Conservation (phyloP, 306 rosid genomes). For the Sesbania bispinosa region DNA sequence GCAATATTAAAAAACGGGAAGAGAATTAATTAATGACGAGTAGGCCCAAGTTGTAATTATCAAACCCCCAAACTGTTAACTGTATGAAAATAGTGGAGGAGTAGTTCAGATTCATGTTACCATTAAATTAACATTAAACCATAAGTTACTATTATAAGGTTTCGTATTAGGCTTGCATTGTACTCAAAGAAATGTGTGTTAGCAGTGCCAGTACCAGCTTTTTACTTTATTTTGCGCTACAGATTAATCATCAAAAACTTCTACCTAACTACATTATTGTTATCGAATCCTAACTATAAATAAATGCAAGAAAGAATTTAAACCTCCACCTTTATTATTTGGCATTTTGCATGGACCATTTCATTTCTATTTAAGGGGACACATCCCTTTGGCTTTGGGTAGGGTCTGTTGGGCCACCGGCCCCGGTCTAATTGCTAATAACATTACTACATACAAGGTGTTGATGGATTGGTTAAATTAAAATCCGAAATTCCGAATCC, state of each 20-base stretch:
- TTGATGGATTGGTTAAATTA: no score
- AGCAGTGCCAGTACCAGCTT: no score
- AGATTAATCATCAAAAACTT: no score
- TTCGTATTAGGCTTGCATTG: slow-evolving; percentile 34
- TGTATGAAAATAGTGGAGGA: no score
- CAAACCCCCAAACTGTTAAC: background rate
- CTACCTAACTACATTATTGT: background rate
- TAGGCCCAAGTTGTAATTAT: background rate
- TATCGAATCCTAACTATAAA: background rate
- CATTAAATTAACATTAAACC: background rate
- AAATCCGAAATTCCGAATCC: no score
- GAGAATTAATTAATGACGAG: no score
- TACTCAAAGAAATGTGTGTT: no score
- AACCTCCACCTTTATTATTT: slow-evolving; percentile 8
- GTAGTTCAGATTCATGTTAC: background rate
- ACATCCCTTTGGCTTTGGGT: background rate
- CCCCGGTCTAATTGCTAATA: no score
- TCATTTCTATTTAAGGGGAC: slow-evolving; percentile 13
- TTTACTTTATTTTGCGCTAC: no score
- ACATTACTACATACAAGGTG: no score
- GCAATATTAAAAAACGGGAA: no score
- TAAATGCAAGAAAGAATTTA: slow-evolving; percentile 16
- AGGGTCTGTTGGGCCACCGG: background rate
- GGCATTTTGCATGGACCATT: slow-evolving; percentile 2
- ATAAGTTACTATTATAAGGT: background rate